Conservation (phyloP, 2,329 filamentous ascomycete genomes). For the Fulvia fulva region DNA sequence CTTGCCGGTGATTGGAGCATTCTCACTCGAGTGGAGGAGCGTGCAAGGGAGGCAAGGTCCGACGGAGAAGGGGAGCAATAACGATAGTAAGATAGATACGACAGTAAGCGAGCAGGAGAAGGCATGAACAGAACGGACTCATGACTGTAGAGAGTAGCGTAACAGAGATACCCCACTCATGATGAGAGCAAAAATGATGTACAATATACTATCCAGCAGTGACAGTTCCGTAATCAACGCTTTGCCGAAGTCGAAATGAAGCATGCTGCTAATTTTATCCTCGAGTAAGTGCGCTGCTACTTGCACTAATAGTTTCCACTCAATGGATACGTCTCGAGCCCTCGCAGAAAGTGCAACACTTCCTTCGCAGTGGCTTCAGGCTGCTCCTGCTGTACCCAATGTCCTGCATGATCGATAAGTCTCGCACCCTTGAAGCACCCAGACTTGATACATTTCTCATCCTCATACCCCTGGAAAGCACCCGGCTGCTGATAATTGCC, state of each 20-base stretch:
- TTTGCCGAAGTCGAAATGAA: too few species aligned
- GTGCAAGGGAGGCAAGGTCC: conserved; percentile 19
- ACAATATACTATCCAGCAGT: background rate
- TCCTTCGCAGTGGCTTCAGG: conserved; percentile 51
- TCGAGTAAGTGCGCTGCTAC: background rate
- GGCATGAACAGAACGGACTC: conserved; percentile 2
- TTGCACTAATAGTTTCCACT: background rate
- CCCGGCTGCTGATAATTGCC: conserved; percentile 65
- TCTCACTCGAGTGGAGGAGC: conserved; percentile 28
- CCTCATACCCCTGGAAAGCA: conserved; percentile 55
- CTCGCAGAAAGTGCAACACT: conserved; percentile 42
- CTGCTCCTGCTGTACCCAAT: conserved; percentile 68
- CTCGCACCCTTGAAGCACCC: conserved; percentile 52
- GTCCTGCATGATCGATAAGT: conserved; percentile 59
- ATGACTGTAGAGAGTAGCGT: background rate
- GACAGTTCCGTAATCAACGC: too few species aligned
- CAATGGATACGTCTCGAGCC: background rate
- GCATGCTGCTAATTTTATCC: too few species aligned
- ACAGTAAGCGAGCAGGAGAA: conserved; percentile 6
- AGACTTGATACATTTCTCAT: conserved; percentile 31
- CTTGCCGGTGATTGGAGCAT: conserved; percentile 20
- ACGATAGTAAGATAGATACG: background rate
- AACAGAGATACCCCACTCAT: conserved; percentile 1
- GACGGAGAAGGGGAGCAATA: conserved; percentile 21
- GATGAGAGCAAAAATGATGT: background rate